Evolutionary conservation across 257 asterid species (phyloP).

Genomic region (Henckelia pumila): DNA sequence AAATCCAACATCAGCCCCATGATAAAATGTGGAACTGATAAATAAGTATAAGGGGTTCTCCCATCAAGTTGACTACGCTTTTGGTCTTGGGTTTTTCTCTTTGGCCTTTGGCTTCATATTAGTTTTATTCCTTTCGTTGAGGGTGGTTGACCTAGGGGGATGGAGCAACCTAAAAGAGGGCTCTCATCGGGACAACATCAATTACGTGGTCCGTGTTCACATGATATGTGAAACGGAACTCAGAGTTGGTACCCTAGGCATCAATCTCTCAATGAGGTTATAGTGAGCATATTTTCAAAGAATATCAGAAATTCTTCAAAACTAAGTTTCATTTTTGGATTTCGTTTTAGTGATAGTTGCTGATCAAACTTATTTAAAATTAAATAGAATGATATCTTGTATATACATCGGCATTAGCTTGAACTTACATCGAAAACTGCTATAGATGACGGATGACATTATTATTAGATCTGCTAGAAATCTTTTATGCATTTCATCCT

Average conservation of each 20-base stretch:
- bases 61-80: not conserved
- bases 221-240: not conserved
- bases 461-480: not conserved
- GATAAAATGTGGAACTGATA: not conserved
- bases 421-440: not conserved
- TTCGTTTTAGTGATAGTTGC: not conserved
- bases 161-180: not conserved
- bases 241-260: not conserved
- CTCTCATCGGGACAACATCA: not conserved
- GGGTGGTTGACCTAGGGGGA: not conserved
- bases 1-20: not conserved
- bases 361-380: not conserved
- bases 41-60: not conserved
- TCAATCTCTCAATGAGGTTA: not conserved
- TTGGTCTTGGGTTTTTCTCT: not conserved
- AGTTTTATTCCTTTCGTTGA: not conserved
- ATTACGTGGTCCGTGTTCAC: not conserved
- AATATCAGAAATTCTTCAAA: not conserved
- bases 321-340: not conserved
- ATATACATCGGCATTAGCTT: not conserved
- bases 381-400: not conserved
- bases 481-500: not conserved
- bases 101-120: not conserved
- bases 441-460: not conserved
- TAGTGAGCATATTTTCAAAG: not conserved